Conservation (phyloP, 495 filamentous ascomycete species). For the Astrothelium macrocarpum region DNA sequence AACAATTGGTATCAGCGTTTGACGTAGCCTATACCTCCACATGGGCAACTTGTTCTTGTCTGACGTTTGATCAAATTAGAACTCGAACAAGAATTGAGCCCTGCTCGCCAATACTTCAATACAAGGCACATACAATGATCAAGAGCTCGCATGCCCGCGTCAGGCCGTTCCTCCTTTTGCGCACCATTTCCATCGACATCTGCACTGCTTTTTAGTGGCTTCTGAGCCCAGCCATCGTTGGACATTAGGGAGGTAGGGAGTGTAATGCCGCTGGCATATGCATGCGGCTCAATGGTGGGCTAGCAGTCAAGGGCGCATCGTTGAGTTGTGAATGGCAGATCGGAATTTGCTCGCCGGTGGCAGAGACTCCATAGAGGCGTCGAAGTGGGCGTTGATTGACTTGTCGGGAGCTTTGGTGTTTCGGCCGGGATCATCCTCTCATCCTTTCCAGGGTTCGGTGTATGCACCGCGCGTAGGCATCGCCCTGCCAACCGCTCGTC, state of each 20-base stretch:
- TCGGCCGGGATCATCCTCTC: neutral
- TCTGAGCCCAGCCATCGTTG: conserved; percentile 8
- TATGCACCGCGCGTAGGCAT: neutral
- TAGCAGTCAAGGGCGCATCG: neutral
- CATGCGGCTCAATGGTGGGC: neutral
- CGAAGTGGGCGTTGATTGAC: neutral
- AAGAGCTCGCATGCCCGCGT: conserved; percentile 32
- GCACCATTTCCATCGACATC: neutral
- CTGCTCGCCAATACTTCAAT: neutral
- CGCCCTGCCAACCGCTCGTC: neutral
- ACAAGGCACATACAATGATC: conserved; percentile 28
- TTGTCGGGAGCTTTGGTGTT: neutral
- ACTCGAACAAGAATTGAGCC: neutral
- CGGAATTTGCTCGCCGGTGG: neutral
- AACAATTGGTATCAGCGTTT: conserved; percentile 72
- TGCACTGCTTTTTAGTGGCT: neutral
- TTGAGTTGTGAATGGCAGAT: neutral
- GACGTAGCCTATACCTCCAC: conserved; percentile 83
- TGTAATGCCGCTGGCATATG: neutral
- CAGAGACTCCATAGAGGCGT: neutral
- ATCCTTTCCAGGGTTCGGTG: neutral
- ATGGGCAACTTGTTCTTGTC: conserved; percentile 72
- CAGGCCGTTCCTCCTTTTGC: conserved; percentile 15
- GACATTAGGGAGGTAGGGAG: neutral
- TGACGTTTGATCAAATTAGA: conserved; percentile 27